Percentiles rank a stretch among this genome's conserved stretches.
These are phyloP conservation scores for Cichorium intybus DNA, from an alignment of 140 eudicot genomes.

Conservation along the genomic window DNA sequence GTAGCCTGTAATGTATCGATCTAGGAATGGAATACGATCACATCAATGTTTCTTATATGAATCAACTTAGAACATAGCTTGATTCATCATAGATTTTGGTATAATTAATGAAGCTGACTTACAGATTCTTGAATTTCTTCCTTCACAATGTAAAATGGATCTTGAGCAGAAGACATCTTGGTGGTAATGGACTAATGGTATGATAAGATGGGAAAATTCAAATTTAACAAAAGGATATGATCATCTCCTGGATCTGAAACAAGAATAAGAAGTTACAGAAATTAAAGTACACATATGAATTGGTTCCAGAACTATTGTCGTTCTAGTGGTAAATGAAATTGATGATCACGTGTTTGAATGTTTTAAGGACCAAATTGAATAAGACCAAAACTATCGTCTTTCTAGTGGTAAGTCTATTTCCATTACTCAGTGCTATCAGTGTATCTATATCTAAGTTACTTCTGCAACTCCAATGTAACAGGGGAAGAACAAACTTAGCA, in stretches of 20 bases:
- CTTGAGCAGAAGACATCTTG: slow-evolving; percentile 76
- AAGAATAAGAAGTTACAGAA: slow-evolving; percentile 4
- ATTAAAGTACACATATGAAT: not conserved
- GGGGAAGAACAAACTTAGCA: slow-evolving; percentile 2
- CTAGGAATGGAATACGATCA: slow-evolving; percentile 25
- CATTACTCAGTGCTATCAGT: too few relatives aligned
- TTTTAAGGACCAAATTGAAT: too few relatives aligned
- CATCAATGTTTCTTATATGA: not conserved
- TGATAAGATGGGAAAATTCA: not conserved
- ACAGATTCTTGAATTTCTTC: slow-evolving; percentile 86
- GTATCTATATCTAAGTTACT: not conserved
- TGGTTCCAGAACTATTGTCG: too few relatives aligned
- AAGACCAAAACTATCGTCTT: not conserved
- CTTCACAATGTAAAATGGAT: slow-evolving; percentile 72
- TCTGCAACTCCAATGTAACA: not conserved
- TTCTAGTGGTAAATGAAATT: too few relatives aligned
- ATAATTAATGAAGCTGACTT: slow-evolving; percentile 24
- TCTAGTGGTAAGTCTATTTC: not conserved
- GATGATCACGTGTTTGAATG: too few relatives aligned
- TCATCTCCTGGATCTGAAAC: slow-evolving; percentile 17
- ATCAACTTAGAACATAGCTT: not conserved
- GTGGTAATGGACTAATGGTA: not conserved
- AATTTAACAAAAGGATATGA: not conserved
- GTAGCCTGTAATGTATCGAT: slow-evolving; percentile 54
- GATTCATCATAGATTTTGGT: not conserved